phyloP scores from a whole-genome alignment of 2,329 filamentous ascomycete genomes.

The Purpureocillium takamizusanense region DNA sequence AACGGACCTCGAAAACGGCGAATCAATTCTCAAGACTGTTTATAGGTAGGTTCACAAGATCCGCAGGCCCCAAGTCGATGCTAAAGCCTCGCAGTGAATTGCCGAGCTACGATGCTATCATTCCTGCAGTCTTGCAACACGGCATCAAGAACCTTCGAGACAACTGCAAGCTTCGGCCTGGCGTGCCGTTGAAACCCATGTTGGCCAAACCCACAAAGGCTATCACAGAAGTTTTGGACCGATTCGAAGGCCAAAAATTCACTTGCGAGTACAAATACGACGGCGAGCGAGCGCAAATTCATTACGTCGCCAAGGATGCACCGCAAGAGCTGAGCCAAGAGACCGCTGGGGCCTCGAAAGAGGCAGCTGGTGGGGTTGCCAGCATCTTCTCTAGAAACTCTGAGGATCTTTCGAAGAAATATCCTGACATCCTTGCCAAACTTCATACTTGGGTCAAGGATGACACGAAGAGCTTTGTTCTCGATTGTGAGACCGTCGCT shows the following conservation, averaged over 20 bases:
- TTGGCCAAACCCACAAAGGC: conserved; percentile 97
- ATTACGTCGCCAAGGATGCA: conserved; percentile 82
- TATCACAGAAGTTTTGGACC: conserved; percentile 92
- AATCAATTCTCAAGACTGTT: conserved; percentile 79
- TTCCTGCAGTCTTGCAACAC: conserved; percentile 79
- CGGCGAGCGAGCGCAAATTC: conserved; percentile 95
- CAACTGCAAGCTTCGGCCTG: conserved; percentile 83
- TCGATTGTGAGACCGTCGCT: conserved; percentile 97
- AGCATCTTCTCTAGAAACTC: conserved; percentile 97
- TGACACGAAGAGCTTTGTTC: conserved; percentile 86
- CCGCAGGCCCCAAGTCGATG: too few species aligned
- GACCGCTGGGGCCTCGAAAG: conserved; percentile 50
- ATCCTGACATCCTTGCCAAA: conserved; percentile 88
- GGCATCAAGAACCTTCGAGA: conserved; percentile 77
- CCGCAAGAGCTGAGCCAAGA: conserved; percentile 58
- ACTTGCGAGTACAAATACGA: conserved; percentile 99
- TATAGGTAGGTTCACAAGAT: conserved; percentile 56
- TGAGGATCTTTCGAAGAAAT: conserved; percentile 94
- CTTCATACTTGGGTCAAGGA: conserved; percentile 82
- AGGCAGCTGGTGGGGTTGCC: conserved; percentile 63
- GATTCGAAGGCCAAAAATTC: conserved; percentile 90
- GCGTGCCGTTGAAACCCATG: conserved; percentile 96
- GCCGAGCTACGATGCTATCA: conserved; percentile 89
- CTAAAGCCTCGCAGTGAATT: conserved; percentile 55
- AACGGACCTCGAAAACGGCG: conserved; percentile 72